A percentile compares a stretch with the other conserved stretches of the same genome.
Conservation (phyloP, 2,329 filamentous ascomycete genomes). For the Acephala macrosclerotiorum region DNA sequence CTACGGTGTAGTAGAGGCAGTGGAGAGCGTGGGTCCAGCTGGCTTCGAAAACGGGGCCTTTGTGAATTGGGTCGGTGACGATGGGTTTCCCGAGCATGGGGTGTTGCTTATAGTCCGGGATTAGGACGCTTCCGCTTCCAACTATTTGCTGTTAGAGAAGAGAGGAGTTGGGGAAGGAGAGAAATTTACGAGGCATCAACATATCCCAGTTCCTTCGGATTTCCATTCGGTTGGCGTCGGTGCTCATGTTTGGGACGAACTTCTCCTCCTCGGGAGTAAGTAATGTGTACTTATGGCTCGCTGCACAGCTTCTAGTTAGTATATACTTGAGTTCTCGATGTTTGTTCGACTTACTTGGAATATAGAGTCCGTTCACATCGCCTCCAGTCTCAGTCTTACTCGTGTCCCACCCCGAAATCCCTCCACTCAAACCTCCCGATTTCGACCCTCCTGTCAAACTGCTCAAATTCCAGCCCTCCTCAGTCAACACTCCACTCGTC, state of each 20-base stretch:
- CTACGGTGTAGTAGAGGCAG: constrained; percentile 45
- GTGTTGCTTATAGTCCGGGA: constrained; percentile 42
- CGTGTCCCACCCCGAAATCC: constrained; percentile 21
- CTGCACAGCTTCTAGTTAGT: constrained; percentile 12
- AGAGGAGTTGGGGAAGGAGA: too few relatives aligned
- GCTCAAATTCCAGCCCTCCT: constrained; percentile 21
- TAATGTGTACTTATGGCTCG: constrained; percentile 40
- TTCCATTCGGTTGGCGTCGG: constrained; percentile 41
- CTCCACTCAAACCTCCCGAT: neutral
- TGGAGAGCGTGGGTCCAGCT: constrained; percentile 46
- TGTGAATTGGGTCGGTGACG: constrained; percentile 41
- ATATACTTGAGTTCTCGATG: neutral
- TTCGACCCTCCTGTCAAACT: neutral
- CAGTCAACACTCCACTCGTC: constrained; percentile 25
- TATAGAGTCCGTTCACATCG: constrained; percentile 45
- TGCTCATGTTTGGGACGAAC: constrained; percentile 45
- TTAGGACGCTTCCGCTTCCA: constrained; percentile 44
- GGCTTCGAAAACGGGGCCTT: constrained; percentile 43
- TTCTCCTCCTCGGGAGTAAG: constrained; percentile 42
- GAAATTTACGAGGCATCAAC: constrained; percentile 42
- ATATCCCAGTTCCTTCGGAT: constrained; percentile 45
- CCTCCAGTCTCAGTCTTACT: constrained; percentile 42
- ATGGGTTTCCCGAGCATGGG: constrained; percentile 45
- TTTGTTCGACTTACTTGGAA: constrained; percentile 39
- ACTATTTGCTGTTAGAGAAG: constrained; percentile 26